Evolutionary conservation across 2,329 filamentous ascomycete species (phyloP), one percentile per base, ranked within the genome.

Genomic region (Claviceps sp.): DNA sequence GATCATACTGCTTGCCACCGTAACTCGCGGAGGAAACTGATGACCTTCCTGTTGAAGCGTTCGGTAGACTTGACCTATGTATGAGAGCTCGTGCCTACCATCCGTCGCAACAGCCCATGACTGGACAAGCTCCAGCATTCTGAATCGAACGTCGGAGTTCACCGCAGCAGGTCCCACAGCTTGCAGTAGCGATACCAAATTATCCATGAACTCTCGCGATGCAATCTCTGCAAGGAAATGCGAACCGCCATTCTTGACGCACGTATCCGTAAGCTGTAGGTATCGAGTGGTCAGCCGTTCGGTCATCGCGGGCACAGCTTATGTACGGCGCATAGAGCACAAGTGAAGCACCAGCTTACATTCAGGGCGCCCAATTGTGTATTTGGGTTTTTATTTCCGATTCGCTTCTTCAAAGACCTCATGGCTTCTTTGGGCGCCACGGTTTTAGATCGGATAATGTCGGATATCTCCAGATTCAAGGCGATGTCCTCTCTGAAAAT

Each of bases 401-500:
- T 89, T 66, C 93, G 84, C 65, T 82, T 82, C 73, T 96, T 97
- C 62, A 98, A 74, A 44, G 88, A 91, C 66, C 89, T 87, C 93
- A 98, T 98, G 56, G 93, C 93, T 70, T 98, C 93, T 69, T 91
- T 96, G 50, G 93, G 91, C 67, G 90, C 89, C 49, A 98, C 91
- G 17, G 89, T 95, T 74, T 97, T 97, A 63, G 90, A 97, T 61
- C 93, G 82, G 68, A 98, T 96, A 60, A 95, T 76, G 72, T 98
- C 93, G 67, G 91, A 96, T 61, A 98, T 97, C 70, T 98, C 93
- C 63, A 98, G 83, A 67, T 97, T 97, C 60, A 96, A 80, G 42
- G 93, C 86, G 66, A 98, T 97, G 64, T 98, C 91, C 71, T 98
- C 90, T 59, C 88, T 94, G 47, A 23, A 17, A 0, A 8, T 16